A percentile compares a stretch with the other conserved stretches of the same genome.
These are phyloP conservation scores for Rasamsonia emersonii DNA, from an alignment of 2,329 filamentous ascomycete genomes.

Conservation along the genomic window DNA sequence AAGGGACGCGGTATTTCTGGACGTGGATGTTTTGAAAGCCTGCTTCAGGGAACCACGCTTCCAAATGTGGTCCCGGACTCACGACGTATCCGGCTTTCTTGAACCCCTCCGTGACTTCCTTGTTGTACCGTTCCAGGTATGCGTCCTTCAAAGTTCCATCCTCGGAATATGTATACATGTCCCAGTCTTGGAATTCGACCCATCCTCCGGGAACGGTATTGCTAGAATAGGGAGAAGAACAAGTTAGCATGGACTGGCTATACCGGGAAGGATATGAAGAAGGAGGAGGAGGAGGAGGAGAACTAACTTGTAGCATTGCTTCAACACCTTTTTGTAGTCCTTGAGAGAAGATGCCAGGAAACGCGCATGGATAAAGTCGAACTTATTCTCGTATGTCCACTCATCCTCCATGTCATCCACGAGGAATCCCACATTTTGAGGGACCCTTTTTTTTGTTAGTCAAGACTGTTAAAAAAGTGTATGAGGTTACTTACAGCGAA, in stretches of 20 bases:
- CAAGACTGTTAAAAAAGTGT: neutral
- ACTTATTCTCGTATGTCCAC: constrained; percentile 10
- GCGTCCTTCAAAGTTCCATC: neutral
- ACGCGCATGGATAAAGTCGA: constrained; percentile 14
- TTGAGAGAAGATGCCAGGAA: constrained; percentile 6
- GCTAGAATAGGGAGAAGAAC: too few relatives aligned
- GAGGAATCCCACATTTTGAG: constrained; percentile 14
- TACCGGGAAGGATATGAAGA: constrained; percentile 8
- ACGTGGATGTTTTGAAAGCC: constrained; percentile 7
- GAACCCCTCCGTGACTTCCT: neutral
- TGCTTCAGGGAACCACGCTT: constrained; percentile 4
- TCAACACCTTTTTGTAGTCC: constrained; percentile 6
- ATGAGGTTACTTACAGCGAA: neutral
- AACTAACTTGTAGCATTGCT: neutral
- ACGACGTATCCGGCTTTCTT: neutral
- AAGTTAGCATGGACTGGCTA: neutral
- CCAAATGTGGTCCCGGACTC: constrained; percentile 6
- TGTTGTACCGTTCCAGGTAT: neutral
- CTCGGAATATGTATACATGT: neutral
- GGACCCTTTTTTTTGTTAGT: constrained; percentile 5
- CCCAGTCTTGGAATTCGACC: constrained; percentile 8
- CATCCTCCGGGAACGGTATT: constrained; percentile 12
- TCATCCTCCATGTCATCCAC: constrained; percentile 11
- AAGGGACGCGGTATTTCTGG: constrained; percentile 1
- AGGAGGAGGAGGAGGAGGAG: too few relatives aligned